Evolutionary conservation across 2,329 filamentous ascomycete species (phyloP).

Genomic region (Beauveria sp.): DNA sequence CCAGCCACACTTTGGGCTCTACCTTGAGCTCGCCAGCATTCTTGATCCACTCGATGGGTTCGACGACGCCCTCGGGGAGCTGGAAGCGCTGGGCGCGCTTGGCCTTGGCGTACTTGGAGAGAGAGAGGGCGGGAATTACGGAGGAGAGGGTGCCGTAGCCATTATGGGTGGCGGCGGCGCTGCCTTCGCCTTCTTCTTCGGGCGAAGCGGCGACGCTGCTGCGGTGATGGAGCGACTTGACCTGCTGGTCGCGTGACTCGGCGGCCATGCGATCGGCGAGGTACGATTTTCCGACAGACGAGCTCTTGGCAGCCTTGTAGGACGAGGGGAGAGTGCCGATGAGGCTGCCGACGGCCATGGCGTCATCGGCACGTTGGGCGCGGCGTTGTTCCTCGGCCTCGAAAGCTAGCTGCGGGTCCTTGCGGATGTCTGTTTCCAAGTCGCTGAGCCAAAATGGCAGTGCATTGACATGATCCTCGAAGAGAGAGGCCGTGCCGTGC

Average conservation of each 20-base stretch:
- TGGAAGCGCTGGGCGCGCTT: slow-evolving; percentile 37
- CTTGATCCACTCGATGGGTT: slow-evolving; percentile 86
- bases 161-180: slow-evolving; percentile 27
- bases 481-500: slow-evolving; percentile 83
- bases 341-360: slow-evolving; percentile 82
- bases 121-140: slow-evolving; percentile 75
- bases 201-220: slow-evolving; percentile 20
- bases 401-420: slow-evolving; percentile 84
- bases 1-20: slow-evolving; percentile 97
- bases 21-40: slow-evolving; percentile 86
- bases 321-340: slow-evolving; percentile 52
- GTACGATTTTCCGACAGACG: slow-evolving; percentile 61
- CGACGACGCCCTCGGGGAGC: slow-evolving; percentile 79
- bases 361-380: slow-evolving; percentile 75
- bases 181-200: slow-evolving; percentile 30
- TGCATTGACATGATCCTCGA: slow-evolving; percentile 93
- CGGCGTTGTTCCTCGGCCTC: slow-evolving; percentile 83
- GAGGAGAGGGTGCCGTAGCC: slow-evolving; percentile 55
- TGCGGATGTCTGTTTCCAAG: slow-evolving; percentile 86
- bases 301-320: slow-evolving; percentile 56
- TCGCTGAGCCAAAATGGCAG: slow-evolving; percentile 95
- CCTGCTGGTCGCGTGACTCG: slow-evolving; percentile 30
- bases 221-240: slow-evolving; percentile 20
- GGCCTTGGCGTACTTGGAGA: slow-evolving; percentile 64
- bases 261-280: slow-evolving; percentile 47